A percentile compares a stretch with the other conserved stretches of the same genome.
These are phyloP conservation scores for Colletotrichum cordylinicola DNA, from an alignment of 2,329 filamentous ascomycete genomes.

Conservation along the genomic window DNA sequence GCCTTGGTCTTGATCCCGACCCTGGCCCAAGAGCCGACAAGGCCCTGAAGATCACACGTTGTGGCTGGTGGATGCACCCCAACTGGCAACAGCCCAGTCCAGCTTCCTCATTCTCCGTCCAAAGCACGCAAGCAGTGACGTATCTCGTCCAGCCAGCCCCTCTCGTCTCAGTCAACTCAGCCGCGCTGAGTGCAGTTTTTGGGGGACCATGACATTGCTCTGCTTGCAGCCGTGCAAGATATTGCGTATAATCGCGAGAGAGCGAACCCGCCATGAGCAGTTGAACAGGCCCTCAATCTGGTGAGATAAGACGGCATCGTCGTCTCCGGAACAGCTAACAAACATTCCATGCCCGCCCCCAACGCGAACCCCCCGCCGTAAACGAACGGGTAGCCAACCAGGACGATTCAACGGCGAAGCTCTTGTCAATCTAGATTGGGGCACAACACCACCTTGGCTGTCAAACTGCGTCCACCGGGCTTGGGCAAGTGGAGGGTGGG, in stretches of 20 bases:
- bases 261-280: neutral
- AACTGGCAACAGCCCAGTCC: neutral
- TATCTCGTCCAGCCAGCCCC: neutral
- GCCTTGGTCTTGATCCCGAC: constrained; percentile 1
- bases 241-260: neutral
- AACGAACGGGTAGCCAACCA: neutral
- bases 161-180: neutral
- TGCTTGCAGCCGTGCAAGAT: neutral
- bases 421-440: constrained; percentile 2
- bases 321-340: constrained; percentile 9
- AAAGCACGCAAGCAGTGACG: constrained; percentile 19
- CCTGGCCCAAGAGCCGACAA: neutral
- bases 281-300: neutral
- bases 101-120: constrained; percentile 8
- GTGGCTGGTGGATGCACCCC: constrained; percentile 4
- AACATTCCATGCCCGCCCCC: constrained; percentile 5
- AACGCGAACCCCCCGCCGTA: neutral
- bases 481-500: neutral
- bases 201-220: neutral
- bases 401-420: neutral
- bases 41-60: neutral
- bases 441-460: neutral
- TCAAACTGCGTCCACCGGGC: neutral
- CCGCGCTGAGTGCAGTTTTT: neutral
- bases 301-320: neutral